Conservation (phyloP, 108 stramenopile species). For the Mediolabrus comicus region DNA sequence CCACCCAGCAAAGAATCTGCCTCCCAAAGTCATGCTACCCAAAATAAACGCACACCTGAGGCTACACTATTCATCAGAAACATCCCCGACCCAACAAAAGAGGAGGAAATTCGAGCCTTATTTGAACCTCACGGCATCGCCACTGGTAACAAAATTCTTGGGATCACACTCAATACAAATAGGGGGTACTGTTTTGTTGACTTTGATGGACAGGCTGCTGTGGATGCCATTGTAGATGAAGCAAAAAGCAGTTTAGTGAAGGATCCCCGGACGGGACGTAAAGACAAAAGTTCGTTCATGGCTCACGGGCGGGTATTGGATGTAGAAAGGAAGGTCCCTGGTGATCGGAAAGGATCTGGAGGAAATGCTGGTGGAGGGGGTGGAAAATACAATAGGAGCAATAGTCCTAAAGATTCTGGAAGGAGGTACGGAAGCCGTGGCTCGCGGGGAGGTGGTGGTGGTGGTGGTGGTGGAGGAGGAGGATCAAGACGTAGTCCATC, state of each 20-base stretch:
- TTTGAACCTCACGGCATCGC: conserved; percentile 71
- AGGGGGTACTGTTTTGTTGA: conserved; percentile 84
- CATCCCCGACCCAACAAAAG: conserved; percentile 66
- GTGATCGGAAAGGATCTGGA: conserved; percentile 1
- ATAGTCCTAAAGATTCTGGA: conserved; percentile 25
- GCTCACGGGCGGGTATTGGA: conserved; percentile 44
- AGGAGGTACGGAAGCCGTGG: conserved; percentile 7
- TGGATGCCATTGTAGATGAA: conserved; percentile 60
- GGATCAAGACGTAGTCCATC: conserved; percentile 24
- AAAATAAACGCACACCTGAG: conserved; percentile 64
- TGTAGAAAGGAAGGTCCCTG: conserved; percentile 34
- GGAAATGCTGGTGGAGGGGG: conserved; percentile 15
- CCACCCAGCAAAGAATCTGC: conserved; percentile 7
- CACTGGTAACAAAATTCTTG: conserved; percentile 64
- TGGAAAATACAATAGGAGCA: conserved; percentile 30
- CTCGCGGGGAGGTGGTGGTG: conserved; percentile 12
- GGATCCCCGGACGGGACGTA: conserved; percentile 38
- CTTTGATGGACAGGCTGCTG: conserved; percentile 69
- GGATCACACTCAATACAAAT: conserved; percentile 67
- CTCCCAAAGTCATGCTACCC: conserved; percentile 13
- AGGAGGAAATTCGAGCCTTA: conserved; percentile 67
- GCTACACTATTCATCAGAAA: conserved; percentile 85
- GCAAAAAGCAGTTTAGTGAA: conserved; percentile 33
- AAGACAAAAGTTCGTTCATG: conserved; percentile 37
- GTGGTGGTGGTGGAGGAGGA: conserved; percentile 15